Evolutionary conservation across 768 basidiomycete genomes (phyloP), one percentile per base, ranked within the genome.

Genomic region (Pleurotus salmoneostramineus): DNA sequence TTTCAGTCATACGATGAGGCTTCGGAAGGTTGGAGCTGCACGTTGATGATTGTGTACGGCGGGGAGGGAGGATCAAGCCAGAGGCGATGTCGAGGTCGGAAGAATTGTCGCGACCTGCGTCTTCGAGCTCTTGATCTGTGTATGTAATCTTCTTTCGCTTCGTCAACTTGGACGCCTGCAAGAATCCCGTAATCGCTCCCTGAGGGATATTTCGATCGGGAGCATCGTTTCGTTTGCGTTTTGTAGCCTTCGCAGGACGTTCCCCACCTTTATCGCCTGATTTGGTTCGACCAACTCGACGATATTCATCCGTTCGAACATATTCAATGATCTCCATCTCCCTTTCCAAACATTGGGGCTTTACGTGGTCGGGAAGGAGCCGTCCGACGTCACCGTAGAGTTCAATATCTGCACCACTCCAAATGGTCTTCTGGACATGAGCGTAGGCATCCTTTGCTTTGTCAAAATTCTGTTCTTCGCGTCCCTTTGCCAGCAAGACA

Each of bases 381-480:
- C 93, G 89, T 58, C 87, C 83, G 51, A 96, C 91, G 68, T 99
- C 97, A n/a, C 80, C 86, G 65, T 94, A 99, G 7, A 98, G 80
- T 69, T 98, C 95, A 34, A 97, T 84, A 61, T 89, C 81, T 56
- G 91, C 87, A 27, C 94, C 94, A 56, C 87, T 85, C 50, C 87
- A 81, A 68, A 99, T 97, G 43, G 87, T 81, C 64, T 83, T 87
- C 68, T 98, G 96, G 2, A 98, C 91, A 63, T 92, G 87, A 60
- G 86, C 83, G 72, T 99, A 96, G 2, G 84, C 85, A 43, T 82
- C 84, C 64, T 93, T 86, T 0, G 97, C 95, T 62, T 88, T 90
- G 54, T 91, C 88, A 77, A 95, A 91, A 65, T 97, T 96, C 49
- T 77, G 67, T 64, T 98, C 95, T 72, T 99, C 97, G 21, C 95